Evolutionary conservation across 202 grass and related monocot species (phyloP).

Genomic region (Schoenoplectus triqueter): DNA sequence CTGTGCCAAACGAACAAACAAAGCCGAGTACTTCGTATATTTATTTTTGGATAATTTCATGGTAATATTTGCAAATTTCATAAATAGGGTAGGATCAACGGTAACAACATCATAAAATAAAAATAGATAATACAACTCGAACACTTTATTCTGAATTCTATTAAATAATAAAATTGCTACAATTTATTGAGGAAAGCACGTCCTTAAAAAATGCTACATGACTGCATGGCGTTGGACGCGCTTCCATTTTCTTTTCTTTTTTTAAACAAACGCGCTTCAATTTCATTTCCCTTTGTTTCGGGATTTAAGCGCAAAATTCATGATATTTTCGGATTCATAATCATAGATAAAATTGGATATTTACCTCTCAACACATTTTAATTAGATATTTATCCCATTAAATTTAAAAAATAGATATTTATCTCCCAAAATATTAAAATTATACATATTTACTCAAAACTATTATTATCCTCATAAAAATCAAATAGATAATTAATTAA

Average conservation of each 20-base stretch:
- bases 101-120: neutral
- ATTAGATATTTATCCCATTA: no score
- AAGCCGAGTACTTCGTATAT: no score
- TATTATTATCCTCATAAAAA: no score
- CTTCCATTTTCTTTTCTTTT: neutral
- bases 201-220: neutral
- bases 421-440: no score
- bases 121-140: neutral
- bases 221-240: neutral
- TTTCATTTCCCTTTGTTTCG: no score
- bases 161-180: neutral
- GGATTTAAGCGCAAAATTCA: neutral
- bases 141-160: neutral
- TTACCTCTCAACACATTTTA: no score
- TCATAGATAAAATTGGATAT: neutral
- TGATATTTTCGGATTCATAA: neutral
- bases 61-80: neutral
- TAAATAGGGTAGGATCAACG: neutral
- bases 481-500: no score
- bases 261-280: no score
- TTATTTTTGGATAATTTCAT: neutral
- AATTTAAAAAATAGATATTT: no score
- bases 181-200: constrained; percentile 25
- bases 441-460: no score
- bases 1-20: no score